Evolutionary conservation across 257 asterid species (phyloP).

Genomic region (Penstemon eatonii): DNA sequence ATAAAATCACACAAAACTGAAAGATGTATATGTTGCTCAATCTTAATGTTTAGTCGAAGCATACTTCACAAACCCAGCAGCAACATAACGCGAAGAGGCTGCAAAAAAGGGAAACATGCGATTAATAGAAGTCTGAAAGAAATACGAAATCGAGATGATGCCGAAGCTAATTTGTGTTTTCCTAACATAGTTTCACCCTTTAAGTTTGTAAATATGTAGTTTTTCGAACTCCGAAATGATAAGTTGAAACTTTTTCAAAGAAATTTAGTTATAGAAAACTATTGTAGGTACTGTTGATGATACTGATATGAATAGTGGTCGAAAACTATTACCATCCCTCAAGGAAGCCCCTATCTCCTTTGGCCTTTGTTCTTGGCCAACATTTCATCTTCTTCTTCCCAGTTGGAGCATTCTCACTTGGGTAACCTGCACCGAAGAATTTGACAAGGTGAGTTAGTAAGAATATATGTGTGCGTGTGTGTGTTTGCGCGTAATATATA

Average conservation of each 20-base stretch:
- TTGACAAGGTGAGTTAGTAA: not conserved
- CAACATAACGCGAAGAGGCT: constrained; percentile 71
- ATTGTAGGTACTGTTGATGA: too few species aligned
- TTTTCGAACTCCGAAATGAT: not conserved
- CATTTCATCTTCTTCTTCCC: constrained; percentile 49
- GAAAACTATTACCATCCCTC: constrained; percentile 61
- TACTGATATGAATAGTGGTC: not conserved
- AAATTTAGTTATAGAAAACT: too few species aligned
- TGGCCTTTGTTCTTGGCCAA: constrained; percentile 54
- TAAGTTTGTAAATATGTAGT: too few species aligned
- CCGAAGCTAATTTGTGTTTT: not conserved
- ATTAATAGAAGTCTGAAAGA: not conserved
- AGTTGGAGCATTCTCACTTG: constrained; percentile 39
- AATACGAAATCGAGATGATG: not conserved
- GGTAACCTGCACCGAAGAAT: constrained; percentile 47
- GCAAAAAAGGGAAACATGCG: constrained; percentile 28
- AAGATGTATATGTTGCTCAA: not conserved
- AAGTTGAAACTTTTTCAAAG: not conserved
- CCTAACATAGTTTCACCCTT: too few species aligned
- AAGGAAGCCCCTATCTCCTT: constrained; percentile 67
- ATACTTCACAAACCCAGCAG: constrained; percentile 76
- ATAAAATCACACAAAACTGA: constrained; percentile 11
- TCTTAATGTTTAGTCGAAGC: constrained; percentile 35
- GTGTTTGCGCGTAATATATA: not conserved
- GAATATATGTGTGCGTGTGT: not conserved